phyloP scores from a whole-genome alignment of 306 rosid genomes.

The Boehmeria nivea region DNA sequence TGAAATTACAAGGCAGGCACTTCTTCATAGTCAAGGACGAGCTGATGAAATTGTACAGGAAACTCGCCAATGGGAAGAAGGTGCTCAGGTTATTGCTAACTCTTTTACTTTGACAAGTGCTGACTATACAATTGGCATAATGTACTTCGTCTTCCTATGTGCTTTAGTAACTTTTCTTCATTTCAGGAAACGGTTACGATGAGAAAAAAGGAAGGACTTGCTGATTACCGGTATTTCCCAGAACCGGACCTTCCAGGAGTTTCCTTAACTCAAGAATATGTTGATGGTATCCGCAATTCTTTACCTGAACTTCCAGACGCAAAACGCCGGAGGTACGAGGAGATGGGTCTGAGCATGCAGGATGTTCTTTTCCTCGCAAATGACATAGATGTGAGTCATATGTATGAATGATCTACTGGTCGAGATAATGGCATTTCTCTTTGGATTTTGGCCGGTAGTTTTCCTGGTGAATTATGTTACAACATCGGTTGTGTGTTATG shows the following conservation, averaged over 20 bases:
- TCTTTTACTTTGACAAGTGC: slow-evolving; percentile 22
- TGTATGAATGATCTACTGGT: too few species aligned
- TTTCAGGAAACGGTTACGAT: slow-evolving; percentile 76
- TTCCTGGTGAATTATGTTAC: too few species aligned
- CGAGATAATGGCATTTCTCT: slow-evolving; percentile 5
- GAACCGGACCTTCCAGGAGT: slow-evolving; percentile 94
- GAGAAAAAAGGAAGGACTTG: slow-evolving; percentile 98
- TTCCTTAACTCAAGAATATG: slow-evolving; percentile 60
- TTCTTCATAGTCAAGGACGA: slow-evolving; percentile 71
- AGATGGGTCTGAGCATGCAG: slow-evolving; percentile 88
- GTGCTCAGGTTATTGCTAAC: slow-evolving; percentile 59
- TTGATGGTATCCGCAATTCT: slow-evolving; percentile 48
- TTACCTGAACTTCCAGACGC: slow-evolving; percentile 94
- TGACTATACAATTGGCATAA: slow-evolving; percentile 7
- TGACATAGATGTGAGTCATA: slow-evolving; percentile 64
- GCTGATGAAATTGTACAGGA: slow-evolving; percentile 79
- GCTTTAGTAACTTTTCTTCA: slow-evolving; percentile 8
- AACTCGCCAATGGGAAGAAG: slow-evolving; percentile 94
- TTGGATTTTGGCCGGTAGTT: neutral
- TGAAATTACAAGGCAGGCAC: slow-evolving; percentile 85
- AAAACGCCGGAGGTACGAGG: slow-evolving; percentile 79
- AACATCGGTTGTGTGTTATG: neutral
- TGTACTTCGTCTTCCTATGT: neutral
- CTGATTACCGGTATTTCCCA: slow-evolving; percentile 96
- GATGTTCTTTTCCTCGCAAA: slow-evolving; percentile 87